Evolutionary conservation across 257 asterid species (phyloP), one percentile per base, ranked within the genome.

Genomic region (Orobanche coerulescens): DNA sequence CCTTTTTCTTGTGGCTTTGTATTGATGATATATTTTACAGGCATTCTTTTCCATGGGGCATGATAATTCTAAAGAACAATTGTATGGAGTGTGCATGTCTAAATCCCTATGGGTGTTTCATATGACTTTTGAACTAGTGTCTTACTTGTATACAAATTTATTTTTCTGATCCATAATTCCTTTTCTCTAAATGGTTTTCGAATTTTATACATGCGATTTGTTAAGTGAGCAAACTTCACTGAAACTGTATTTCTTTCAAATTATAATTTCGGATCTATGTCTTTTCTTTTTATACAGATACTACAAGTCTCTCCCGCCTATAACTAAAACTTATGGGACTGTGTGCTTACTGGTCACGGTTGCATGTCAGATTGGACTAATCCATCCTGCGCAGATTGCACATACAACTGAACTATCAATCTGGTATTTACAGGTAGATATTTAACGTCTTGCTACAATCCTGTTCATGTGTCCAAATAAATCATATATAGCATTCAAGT

Each of bases 311-410:
- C 96, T 91, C 77, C 97, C 97, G 13, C 95, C 98, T 11, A 79
- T 91, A 48, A 85, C 88, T 79, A 88, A 81, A 84, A 83, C 85
- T 44, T 91, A 80, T 73, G 98, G 98, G 58, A 91, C 96, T 57
- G 82, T 81, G 10, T 91, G 96, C 79, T 76, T 91, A 28, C 10
- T 70, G 43, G 62, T 63, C 53, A 82, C 95, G 2, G 71, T 81
- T 48, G 83, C 76, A 51, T 73, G 69, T 54, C 92, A 82, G 64
- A 10, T 88, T 65, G 95, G 95, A 75, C 53, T 88, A 20, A 75
- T 76, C 15, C 33, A 71, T 50, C 94, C 84, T 43, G 70, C 0
- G 12, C 58, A 61, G 19, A 82, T 88, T 58, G 98, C 90, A n/a
- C 62, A 78, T 51, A 0, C 65, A 14, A 76, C 81, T 56, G 58